Evolutionary conservation across 2,329 filamentous ascomycete species (phyloP).

Genomic region (Paracoccidioides lutzii): DNA sequence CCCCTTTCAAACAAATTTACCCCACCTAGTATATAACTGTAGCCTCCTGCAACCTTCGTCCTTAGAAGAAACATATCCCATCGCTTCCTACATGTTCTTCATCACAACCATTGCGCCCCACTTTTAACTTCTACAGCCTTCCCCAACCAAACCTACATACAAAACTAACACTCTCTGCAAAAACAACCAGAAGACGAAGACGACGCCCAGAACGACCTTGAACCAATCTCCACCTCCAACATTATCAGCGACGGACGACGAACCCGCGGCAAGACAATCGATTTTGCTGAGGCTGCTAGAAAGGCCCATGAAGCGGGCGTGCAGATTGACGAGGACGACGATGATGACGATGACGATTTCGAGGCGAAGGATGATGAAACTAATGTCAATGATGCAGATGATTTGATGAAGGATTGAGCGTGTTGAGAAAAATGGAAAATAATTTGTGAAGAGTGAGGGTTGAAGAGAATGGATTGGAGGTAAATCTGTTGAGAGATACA

Average conservation of each 20-base stretch:
- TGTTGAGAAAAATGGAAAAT: neutral
- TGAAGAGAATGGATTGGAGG: neutral
- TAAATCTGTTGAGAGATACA: too few relatives aligned
- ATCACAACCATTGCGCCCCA: neutral
- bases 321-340: conserved; percentile 48
- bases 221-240: conserved; percentile 83
- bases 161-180: conserved; percentile 8
- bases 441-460: neutral
- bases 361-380: conserved; percentile 23
- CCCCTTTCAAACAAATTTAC: neutral
- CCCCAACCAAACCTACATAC: conserved; percentile 14
- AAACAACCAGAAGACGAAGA: conserved; percentile 58
- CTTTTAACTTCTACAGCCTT: neutral
- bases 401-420: conserved; percentile 1
- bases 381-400: conserved; percentile 24
- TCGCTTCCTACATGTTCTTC: conserved; percentile 10
- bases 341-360: conserved; percentile 33
- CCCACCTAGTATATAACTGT: too few relatives aligned
- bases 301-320: conserved; percentile 69
- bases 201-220: conserved; percentile 51
- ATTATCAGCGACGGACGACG: conserved; percentile 68
- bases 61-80: neutral
- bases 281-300: conserved; percentile 81
- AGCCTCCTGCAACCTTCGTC: neutral
- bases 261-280: conserved; percentile 83